A percentile compares a stretch with the other conserved stretches of the same genome.
Evolutionary conservation across 768 basidiomycete species (phyloP).

Genomic region (Pleurotus platypus): DNA sequence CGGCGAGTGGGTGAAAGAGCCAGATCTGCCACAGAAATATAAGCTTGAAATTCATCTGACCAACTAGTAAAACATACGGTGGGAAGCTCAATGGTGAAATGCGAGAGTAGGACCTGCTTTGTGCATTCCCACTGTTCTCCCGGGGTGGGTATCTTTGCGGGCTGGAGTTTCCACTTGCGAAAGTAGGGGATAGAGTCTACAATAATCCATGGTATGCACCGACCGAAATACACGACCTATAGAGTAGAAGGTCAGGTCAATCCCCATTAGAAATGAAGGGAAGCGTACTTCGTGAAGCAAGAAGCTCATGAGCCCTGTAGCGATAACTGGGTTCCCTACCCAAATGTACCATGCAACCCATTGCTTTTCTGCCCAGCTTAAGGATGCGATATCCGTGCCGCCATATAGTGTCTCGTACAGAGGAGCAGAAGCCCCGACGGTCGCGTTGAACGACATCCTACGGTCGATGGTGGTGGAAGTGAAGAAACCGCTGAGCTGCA

Average conservation of each 20-base stretch:
- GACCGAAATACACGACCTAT: slow-evolving; percentile 95
- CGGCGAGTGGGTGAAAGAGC: slow-evolving; percentile 89
- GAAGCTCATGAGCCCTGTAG: slow-evolving; percentile 93
- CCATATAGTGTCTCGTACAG: slow-evolving; percentile 49
- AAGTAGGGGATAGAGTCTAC: slow-evolving; percentile 95
- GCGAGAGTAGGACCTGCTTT: slow-evolving; percentile 88
- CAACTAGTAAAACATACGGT: slow-evolving; percentile 47
- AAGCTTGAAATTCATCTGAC: background rate
- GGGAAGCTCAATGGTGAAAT: slow-evolving; percentile 94
- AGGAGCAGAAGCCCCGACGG: slow-evolving; percentile 16
- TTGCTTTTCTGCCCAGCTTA: slow-evolving; percentile 70
- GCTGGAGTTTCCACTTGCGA: slow-evolving; percentile 90
- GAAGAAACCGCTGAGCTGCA: background rate
- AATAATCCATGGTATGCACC: slow-evolving; percentile 92
- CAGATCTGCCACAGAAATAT: slow-evolving; percentile 54
- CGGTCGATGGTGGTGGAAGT: background rate
- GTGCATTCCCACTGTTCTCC: slow-evolving; percentile 95
- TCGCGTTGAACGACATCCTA: slow-evolving; percentile 45
- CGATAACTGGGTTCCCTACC: slow-evolving; percentile 86
- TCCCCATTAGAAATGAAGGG: background rate
- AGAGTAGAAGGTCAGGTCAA: background rate
- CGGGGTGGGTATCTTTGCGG: slow-evolving; percentile 74
- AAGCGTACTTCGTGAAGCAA: slow-evolving; percentile 84
- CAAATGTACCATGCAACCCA: slow-evolving; percentile 87
- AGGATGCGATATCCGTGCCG: slow-evolving; percentile 52